Conservation (phyloP, 208 protist species). For the Entamoeba histolytica region DNA sequence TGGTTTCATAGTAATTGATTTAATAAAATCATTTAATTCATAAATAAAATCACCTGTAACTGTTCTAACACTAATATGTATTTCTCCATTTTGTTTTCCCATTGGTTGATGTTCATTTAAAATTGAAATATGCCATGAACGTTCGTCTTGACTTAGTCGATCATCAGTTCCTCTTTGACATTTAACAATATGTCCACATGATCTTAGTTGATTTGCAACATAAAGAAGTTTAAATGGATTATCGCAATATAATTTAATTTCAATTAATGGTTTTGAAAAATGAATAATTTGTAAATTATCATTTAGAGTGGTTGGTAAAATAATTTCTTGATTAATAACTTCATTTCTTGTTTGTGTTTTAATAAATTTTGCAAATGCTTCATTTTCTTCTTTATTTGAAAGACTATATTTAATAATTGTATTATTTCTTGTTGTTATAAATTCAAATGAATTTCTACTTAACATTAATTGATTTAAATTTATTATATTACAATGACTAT, state of each 20-base stretch:
- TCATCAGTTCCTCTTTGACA: not conserved
- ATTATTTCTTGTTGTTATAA: not conserved
- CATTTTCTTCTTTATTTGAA: not conserved
- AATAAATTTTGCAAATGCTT: not conserved
- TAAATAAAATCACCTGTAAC: not conserved
- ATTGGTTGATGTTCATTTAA: not conserved
- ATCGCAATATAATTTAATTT: not conserved
- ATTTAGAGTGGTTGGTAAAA: not conserved
- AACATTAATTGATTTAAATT: not conserved
- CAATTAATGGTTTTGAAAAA: not conserved
- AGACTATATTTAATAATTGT: not conserved
- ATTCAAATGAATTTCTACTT: not conserved
- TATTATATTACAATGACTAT: not conserved
- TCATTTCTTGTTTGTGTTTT: not conserved
- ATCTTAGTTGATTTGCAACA: not conserved
- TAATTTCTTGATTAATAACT: not conserved
- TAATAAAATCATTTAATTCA: not conserved
- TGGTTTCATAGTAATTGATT: not conserved
- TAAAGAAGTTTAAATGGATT: not conserved
- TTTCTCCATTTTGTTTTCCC: not conserved
- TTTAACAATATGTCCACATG: not conserved
- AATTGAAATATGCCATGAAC: not conserved
- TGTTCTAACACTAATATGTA: not conserved
- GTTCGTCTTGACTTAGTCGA: no score
- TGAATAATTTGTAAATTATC: not conserved